These are phyloP conservation scores for Syncephalastrum sp. DNA, from an alignment of 371 early-diverging fungal species.

Conservation along the genomic window DNA sequence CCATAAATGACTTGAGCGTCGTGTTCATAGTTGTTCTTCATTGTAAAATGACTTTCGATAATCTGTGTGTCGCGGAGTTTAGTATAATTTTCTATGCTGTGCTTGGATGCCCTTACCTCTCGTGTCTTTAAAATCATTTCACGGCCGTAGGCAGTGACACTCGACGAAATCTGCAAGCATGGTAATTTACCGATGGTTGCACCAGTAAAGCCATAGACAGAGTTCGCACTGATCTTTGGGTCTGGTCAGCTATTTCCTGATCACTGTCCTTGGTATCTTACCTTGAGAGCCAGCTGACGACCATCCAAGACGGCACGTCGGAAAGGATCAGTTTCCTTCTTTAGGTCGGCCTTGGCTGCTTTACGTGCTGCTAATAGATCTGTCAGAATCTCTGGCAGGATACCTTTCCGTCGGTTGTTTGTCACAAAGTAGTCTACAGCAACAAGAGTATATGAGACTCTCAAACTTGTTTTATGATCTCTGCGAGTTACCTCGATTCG, in stretches of 20 bases:
- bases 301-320: constrained; percentile 95
- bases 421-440: constrained; percentile 78
- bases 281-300: constrained; percentile 97
- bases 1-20: constrained; percentile 98
- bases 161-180: constrained; percentile 97
- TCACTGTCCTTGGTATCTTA: constrained; percentile 9
- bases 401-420: constrained; percentile 78
- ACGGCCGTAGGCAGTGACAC: constrained; percentile 98
- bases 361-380: constrained; percentile 97
- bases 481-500: constrained; percentile 67
- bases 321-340: constrained; percentile 93
- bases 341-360: constrained; percentile 91
- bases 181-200: constrained; percentile 97
- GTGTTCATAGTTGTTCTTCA: constrained; percentile 85
- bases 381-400: constrained; percentile 93
- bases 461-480: not conserved
- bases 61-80: constrained; percentile 31
- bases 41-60: constrained; percentile 86
- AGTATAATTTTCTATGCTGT: not conserved
- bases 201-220: constrained; percentile 99
- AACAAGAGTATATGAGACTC: not conserved
- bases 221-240: constrained; percentile 93
- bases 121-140: constrained; percentile 97
- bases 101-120: constrained; percentile 31
- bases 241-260: not conserved